Evolutionary conservation across 495 filamentous ascomycete genomes (phyloP), one percentile per base, ranked within the genome.

Genomic region (Umbilicaria muhlenbergii): DNA sequence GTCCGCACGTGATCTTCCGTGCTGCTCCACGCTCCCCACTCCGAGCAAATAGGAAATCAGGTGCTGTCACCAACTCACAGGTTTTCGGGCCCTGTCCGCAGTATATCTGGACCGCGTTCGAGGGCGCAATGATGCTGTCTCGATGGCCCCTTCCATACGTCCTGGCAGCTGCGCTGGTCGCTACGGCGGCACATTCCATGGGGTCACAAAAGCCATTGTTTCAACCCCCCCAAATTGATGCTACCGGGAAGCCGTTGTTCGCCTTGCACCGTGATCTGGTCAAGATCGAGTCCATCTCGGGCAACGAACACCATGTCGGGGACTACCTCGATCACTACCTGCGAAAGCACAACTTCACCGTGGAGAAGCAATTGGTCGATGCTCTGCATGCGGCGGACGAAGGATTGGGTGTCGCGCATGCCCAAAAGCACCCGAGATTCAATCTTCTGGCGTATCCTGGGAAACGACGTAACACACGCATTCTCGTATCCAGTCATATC

Each of bases 391-490:
- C 44, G 21, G 15, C 31, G 12, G 24, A 13, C 21, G 34, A 34
- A 18, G 36, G 24, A 11, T 32, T 16, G 31, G 44, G n/a, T 11
- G 36, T n/a, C 39, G 24, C 33, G 32, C 17, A 43, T 16, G 19
- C 41, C 11, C 51, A 43, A 35, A 44, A 46, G 37, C 42, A 66
- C n/a, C 51, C 62, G 10, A 65, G 81, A 19, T 77, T 77, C 56
- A 95, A 96, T 54, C 67, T 96, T 46, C 70, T 88, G 34, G 89
- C 89, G 16, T 87, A 83, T 62, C 68, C 75, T 0, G 69, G 73
- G 10, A 61, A 65, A 18, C 66, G 66, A 5, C 53, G 66, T 11
- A 59, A 66, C 5, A 82, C 84, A 0, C 67, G 71, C 34, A 68
- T 83, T 4, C 73, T 96, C 16, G 62, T 94, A 3, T 74, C 80